Percentiles rank a stretch among this genome's conserved stretches.
These are phyloP conservation scores for Magnolia officinalis DNA, from an alignment of 164 flowering plant species.

Conservation along the genomic window DNA sequence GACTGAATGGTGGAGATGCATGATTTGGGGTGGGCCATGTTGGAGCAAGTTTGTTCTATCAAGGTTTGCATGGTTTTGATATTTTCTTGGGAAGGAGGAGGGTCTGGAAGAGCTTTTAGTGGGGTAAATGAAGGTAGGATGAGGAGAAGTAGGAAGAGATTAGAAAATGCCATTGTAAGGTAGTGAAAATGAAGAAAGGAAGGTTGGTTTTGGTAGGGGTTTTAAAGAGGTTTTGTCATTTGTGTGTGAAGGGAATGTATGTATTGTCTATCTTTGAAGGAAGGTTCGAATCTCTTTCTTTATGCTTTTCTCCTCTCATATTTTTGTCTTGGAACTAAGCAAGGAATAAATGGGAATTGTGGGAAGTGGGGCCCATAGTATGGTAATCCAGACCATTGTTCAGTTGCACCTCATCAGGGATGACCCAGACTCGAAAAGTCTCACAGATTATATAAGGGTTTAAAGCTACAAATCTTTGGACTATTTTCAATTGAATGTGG, in stretches of 20 bases:
- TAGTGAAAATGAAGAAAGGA: not conserved
- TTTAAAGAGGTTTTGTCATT: not conserved
- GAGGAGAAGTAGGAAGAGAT: constrained; percentile 17
- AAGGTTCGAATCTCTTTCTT: not conserved
- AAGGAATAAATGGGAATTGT: not conserved
- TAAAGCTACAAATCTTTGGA: not conserved
- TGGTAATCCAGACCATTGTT: not conserved
- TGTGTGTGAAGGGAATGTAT: not conserved
- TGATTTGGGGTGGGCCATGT: constrained; percentile 31
- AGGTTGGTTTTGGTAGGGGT: not conserved
- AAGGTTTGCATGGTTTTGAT: constrained; percentile 24
- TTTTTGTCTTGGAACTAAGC: not conserved
- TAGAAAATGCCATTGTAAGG: constrained; percentile 22
- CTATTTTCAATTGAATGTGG: not conserved
- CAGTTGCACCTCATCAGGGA: not conserved
- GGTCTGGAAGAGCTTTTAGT: constrained; percentile 14
- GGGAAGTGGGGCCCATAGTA: too few relatives aligned
- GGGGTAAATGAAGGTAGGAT: constrained; percentile 19
- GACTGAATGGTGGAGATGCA: constrained; percentile 5
- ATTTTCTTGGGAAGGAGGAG: constrained; percentile 17
- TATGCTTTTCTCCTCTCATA: not conserved
- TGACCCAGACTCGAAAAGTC: not conserved
- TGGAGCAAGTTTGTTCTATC: constrained; percentile 41
- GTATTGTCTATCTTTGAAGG: constrained; percentile 1
- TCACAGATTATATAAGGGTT: not conserved